phyloP scores from a whole-genome alignment of 2,329 filamentous ascomycete genomes.

The Mollisiaceae sp. region DNA sequence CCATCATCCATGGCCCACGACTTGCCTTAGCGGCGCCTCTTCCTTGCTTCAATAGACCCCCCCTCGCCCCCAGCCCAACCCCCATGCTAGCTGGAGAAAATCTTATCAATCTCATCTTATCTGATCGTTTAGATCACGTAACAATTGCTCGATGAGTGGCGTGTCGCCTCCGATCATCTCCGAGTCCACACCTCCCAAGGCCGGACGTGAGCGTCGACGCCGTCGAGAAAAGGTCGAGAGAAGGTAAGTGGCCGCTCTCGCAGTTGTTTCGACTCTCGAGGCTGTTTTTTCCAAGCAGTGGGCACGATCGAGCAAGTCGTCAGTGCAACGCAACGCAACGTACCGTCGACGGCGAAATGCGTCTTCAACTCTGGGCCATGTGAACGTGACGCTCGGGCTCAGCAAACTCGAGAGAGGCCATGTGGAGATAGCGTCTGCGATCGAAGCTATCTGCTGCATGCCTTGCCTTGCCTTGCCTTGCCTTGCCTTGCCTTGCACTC shows the following conservation, averaged over 20 bases:
- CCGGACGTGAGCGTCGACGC: not conserved
- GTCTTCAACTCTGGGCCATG: not conserved
- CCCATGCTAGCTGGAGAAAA: not conserved
- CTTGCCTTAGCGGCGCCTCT: not conserved
- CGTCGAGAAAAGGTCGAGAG: too few relatives aligned
- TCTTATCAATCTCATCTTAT: conserved; percentile 9
- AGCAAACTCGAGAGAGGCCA: too few relatives aligned
- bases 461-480: too few relatives aligned
- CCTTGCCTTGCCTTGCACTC: not conserved
- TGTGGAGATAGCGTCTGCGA: not conserved
- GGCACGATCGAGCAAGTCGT: not conserved
- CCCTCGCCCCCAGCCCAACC: not conserved
- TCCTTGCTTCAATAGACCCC: conserved; percentile 6
- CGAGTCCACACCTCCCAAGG: too few relatives aligned
- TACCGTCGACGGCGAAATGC: not conserved
- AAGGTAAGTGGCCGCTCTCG: not conserved
- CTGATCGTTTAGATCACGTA: conserved; percentile 11
- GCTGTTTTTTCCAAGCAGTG: not conserved
- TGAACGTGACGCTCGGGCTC: too few relatives aligned
- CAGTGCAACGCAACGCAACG: not conserved
- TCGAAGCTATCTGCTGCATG: not conserved
- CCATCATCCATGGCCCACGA: not conserved
- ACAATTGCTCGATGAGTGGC: not conserved
- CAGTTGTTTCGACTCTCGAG: not conserved
- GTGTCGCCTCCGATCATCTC: conserved; percentile 14